phyloP scores from a whole-genome alignment of 176 grass and related monocot species.

The Zea luxurians region DNA sequence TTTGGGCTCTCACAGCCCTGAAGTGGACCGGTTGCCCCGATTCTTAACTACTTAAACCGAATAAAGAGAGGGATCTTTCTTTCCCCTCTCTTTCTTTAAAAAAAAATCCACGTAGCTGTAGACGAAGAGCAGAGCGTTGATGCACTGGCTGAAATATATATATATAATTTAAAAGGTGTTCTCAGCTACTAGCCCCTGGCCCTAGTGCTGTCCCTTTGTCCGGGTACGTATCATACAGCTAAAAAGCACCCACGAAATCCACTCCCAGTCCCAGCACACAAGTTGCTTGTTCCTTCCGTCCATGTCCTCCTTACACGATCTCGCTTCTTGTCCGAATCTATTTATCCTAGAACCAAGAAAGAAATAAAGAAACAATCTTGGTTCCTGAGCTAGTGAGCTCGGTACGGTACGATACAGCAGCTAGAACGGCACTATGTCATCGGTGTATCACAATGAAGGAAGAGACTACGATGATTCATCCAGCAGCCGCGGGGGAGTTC shows the following conservation, averaged over 20 bases:
- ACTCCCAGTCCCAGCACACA: conserved; percentile 10
- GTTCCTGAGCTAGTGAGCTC: too few species aligned
- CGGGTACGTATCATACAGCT: conserved; percentile 53
- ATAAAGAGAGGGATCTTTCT: neutral
- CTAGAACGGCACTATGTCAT: too few species aligned
- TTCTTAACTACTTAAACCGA: conserved; percentile 15
- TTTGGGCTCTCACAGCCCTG: conserved; percentile 30
- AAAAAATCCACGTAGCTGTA: conserved; percentile 17
- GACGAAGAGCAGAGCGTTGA: conserved; percentile 6
- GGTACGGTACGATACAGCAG: too few species aligned
- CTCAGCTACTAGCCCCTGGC: neutral
- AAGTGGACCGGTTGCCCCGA: conserved; percentile 29
- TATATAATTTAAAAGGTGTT: too few species aligned
- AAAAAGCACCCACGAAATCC: conserved; percentile 47
- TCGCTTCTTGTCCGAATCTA: conserved; percentile 1
- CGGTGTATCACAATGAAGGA: too few species aligned
- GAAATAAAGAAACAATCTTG: too few species aligned
- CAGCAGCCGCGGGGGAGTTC: too few species aligned
- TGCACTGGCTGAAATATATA: too few species aligned
- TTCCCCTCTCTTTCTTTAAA: neutral
- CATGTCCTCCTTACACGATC: neutral
- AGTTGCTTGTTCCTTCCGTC: conserved; percentile 53
- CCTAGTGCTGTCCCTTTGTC: conserved; percentile 27
- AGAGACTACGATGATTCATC: too few species aligned
- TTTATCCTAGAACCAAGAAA: neutral